Evolutionary conservation across 352 stramenopile species (phyloP).

Genomic region (Globisporangium uncinulatum): DNA sequence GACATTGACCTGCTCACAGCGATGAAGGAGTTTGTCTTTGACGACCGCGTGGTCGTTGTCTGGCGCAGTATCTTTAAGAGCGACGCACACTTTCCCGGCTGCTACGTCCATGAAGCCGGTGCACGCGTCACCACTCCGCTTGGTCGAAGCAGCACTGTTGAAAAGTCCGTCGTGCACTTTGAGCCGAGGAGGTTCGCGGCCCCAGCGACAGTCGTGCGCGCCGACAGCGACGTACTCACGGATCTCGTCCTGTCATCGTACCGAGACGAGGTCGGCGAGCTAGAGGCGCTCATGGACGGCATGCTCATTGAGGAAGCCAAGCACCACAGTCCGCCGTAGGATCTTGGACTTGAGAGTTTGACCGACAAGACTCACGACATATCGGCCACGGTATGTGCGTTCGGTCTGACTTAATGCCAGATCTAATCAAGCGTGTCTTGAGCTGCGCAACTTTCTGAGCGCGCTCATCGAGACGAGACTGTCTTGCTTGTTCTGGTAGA

Average conservation of each 20-base stretch:
- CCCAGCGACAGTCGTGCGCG: not conserved
- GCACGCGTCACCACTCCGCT: not conserved
- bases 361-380: no score
- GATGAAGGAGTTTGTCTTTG: constrained; percentile 1
- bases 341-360: not conserved
- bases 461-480: no score
- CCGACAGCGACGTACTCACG: not conserved
- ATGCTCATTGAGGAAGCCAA: not conserved
- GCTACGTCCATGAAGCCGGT: constrained; percentile 7
- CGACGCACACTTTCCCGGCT: constrained; percentile 6
- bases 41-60: constrained; percentile 1
- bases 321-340: not conserved
- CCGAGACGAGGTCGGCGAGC: not conserved
- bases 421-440: no score
- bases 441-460: no score
- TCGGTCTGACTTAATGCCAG: no score
- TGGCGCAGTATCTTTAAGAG: constrained; percentile 9
- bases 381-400: no score
- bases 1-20: not conserved
- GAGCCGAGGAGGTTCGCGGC: not conserved
- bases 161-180: constrained; percentile 1
- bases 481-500: no score
- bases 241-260: not conserved
- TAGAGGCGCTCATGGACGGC: constrained; percentile 1
- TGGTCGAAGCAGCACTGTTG: not conserved